Evolutionary conservation across 306 rosid genomes (phyloP), one percentile per base, ranked within the genome.

Genomic region (Cicer chorassanicum): DNA sequence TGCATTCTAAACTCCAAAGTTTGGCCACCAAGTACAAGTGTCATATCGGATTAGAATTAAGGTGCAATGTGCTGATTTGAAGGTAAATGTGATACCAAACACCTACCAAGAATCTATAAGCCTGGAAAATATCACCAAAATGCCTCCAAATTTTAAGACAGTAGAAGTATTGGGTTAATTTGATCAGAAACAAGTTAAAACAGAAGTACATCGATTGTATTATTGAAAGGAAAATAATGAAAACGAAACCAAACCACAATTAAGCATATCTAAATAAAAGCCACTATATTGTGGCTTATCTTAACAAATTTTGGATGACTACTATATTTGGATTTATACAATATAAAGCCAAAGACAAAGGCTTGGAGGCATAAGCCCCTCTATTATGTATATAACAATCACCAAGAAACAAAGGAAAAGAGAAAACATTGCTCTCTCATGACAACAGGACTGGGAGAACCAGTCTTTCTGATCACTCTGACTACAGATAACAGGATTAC

Each of bases 321-420:
- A 77, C 55, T 63, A 76, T 76, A 80, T 72, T 53, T 75, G 75
- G 69, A 81, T 77, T 84, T 84, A 78, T 75, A 80, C 84, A 83
- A 51, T 53, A 57, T 38, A 6, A 65, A 40, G 81, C 61, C 82
- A 15, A 9, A 49, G 24, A 45, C 60, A 61, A 70, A 39, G 77
- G 85, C 85, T 38, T 61, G 62, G 57, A 63, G 84, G 78, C 67
- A 70, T 72, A 65, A 29, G 81, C 69, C 72, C 87, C 84, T 73
- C 76, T 74, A 51, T 77, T 56, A 77, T 72, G 65, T 72, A 70
- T 61, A 72, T 55, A 74, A 81, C 83, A 80, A 68, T 56, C 81
- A 70, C 65, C 73, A 64, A 44, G 64, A 57, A 49, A 18, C 39
- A 55, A 42, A 56, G 12, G 7, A 34, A 36, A 43, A 43, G 4